phyloP scores from a whole-genome alignment of 2,329 filamentous ascomycete species.

The Hypoxylon sp. region DNA sequence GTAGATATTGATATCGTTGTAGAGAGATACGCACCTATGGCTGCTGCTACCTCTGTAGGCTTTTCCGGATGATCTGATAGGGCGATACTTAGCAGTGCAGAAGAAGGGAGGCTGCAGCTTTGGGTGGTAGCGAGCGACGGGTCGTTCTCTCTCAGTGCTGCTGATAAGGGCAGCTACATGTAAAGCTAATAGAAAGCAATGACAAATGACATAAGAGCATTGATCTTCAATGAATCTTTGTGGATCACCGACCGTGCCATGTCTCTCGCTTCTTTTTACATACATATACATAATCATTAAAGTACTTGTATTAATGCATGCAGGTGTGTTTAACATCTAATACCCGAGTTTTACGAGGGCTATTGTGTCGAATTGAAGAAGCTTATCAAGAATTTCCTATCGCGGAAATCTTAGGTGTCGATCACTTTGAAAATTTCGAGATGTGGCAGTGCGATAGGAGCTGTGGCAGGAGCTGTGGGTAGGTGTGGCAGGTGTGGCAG shows the following conservation, averaged over 20 bases:
- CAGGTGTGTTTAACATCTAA: not conserved
- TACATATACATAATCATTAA: not conserved
- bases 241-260: not conserved
- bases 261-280: not conserved
- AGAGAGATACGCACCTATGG: conserved; percentile 5
- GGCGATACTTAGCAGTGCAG: conserved; percentile 3
- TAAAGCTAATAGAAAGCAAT: not conserved
- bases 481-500: too few species aligned
- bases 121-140: conserved; percentile 11
- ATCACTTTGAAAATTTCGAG: too few species aligned
- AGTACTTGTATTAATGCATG: not conserved
- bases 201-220: conserved; percentile 1
- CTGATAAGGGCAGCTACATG: conserved; percentile 32
- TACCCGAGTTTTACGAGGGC: too few species aligned
- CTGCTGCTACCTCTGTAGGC: not conserved
- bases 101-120: conserved; percentile 26
- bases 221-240: conserved; percentile 7
- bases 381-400: too few species aligned
- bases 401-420: too few species aligned
- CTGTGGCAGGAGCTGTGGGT: too few species aligned
- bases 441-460: too few species aligned
- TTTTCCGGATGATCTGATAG: conserved; percentile 29
- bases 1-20: conserved; percentile 27
- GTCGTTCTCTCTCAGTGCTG: conserved; percentile 13
- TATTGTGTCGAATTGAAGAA: too few species aligned